Evolutionary conservation across 495 filamentous ascomycete species (phyloP).

Genomic region (Penicilliopsis zonata): DNA sequence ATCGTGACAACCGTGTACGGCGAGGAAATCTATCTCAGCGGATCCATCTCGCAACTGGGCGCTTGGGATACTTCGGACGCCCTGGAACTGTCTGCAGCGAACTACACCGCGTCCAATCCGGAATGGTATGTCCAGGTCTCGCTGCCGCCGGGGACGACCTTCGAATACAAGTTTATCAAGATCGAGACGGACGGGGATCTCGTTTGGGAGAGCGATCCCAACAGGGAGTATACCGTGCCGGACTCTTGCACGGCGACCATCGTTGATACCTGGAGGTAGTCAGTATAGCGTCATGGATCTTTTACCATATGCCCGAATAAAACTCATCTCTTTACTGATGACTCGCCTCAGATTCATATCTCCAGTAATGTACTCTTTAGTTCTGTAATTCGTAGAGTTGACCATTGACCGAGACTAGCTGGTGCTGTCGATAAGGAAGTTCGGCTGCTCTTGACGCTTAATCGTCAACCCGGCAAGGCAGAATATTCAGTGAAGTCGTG

Average conservation of each 20-base stretch:
- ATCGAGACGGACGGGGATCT: conserved; percentile 37
- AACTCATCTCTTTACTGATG: too few relatives aligned
- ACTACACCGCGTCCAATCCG: conserved; percentile 40
- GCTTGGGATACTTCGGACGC: conserved; percentile 38
- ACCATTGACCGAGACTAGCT: too few relatives aligned
- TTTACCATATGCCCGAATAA: too few relatives aligned
- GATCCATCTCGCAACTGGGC: conserved; percentile 39
- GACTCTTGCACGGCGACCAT: conserved; percentile 19
- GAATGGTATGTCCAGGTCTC: conserved; percentile 39
- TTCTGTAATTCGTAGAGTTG: too few relatives aligned
- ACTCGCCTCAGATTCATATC: too few relatives aligned
- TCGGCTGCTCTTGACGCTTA: too few relatives aligned
- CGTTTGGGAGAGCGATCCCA: conserved; percentile 50
- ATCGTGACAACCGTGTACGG: conserved; percentile 33
- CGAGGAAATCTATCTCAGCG: conserved; percentile 42
- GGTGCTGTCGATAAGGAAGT: too few relatives aligned
- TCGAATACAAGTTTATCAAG: conserved; percentile 58
- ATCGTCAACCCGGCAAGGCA: too few relatives aligned
- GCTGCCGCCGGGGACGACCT: conserved; percentile 32
- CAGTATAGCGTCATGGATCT: too few relatives aligned
- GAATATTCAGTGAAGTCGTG: too few relatives aligned
- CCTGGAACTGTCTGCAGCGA: conserved; percentile 34
- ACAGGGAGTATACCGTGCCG: conserved; percentile 41
- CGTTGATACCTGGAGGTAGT: conserved; percentile 8
- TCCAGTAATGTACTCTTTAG: too few relatives aligned